Evolutionary conservation across 495 filamentous ascomycete genomes (phyloP), one percentile per base, ranked within the genome.

Genomic region (Daldinia decipiens): DNA sequence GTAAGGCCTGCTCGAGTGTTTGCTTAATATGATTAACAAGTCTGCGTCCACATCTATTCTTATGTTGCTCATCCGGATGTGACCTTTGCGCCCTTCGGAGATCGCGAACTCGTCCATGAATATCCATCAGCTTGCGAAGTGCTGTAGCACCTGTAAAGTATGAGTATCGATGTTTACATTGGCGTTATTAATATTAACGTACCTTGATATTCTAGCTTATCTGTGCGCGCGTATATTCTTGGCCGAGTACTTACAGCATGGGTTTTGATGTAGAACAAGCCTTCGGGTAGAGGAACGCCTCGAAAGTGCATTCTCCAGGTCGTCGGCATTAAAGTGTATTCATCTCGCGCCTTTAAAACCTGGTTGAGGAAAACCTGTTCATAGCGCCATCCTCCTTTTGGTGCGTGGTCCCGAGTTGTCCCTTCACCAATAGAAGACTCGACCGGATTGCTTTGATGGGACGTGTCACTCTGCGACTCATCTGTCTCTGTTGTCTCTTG

Each of bases 221-320:
- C 59, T 34, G 61, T 58, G 15, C 29, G 73, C 6, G 73, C 70
- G 36, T 77, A 75, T 56, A 77, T 74, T 47, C 71, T 69, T 15
- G 75, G 75, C 7, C 75, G 67, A 19, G 17, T 13, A 27, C 68
- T 74, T 17, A 59, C 55, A 17, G 47, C 13, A 31, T 70, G 61
- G 13, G 54, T 59, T 27, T 76, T 51, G 57, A 53, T 12, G 38
- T 77, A 77, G 52, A 70, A 77, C 3, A 77, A 57, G 26, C 68
- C 62, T 27, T 77, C 60, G 1, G 75, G 75, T 19, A 77, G 54
- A 32, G 75, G 75, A 50, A 77, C 66, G 11, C 75, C 75, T 31
- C 68, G 67, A 19, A 77, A 76, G 61, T 77, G 73, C 73, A 76
- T 74, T 53, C 39, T 70, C 75, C 75, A 77, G 21, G 70, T 74